Conservation (phyloP, 805 yeast genomes). For the Candida michaelii region DNA sequence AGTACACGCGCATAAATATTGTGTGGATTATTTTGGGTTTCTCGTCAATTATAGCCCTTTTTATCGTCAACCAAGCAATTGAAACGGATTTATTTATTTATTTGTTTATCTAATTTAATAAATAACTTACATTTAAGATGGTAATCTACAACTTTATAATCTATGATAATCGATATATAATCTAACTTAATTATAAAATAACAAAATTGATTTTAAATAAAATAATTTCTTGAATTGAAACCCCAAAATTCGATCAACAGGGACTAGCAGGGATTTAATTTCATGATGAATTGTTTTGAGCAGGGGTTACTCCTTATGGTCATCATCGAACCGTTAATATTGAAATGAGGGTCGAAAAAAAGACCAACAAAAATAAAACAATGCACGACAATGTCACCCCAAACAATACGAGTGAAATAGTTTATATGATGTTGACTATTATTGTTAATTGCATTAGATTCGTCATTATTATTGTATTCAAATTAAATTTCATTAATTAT, state of each 20-base stretch:
- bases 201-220: too few species aligned
- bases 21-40: background rate
- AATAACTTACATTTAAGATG: too few species aligned
- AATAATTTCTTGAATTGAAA: too few species aligned
- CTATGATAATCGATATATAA: too few species aligned
- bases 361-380: too few species aligned
- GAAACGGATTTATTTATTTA: too few species aligned
- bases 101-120: too few species aligned
- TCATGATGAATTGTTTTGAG: background rate
- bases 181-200: too few species aligned
- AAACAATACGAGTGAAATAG: background rate
- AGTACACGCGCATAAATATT: background rate
- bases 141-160: too few species aligned
- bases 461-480: background rate
- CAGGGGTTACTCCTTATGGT: background rate
- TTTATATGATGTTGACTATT: background rate
- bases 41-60: background rate
- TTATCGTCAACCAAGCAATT: background rate
- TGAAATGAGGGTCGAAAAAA: background rate
- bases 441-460: background rate
- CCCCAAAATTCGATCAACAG: background rate
- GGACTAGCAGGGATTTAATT: background rate
- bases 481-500: background rate
- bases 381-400: background rate
- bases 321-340: constrained; percentile 2